Conservation (phyloP, 768 basidiomycete species). For the Kwoniella sp. region DNA sequence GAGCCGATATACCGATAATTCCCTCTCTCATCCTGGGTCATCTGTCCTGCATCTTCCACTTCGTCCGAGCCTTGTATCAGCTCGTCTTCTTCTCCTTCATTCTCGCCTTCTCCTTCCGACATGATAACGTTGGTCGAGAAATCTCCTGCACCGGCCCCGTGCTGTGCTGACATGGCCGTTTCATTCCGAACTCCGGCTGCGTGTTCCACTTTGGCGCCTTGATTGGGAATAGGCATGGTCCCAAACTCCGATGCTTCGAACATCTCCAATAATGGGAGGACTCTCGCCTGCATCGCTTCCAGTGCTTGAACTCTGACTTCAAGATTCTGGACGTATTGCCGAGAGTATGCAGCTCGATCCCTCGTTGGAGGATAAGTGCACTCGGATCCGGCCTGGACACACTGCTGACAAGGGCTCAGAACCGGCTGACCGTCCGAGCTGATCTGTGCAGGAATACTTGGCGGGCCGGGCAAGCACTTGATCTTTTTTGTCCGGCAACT, state of each 20-base stretch:
- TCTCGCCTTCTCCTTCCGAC: slow-evolving; percentile 12
- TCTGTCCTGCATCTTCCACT: slow-evolving; percentile 42
- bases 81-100: slow-evolving; percentile 16
- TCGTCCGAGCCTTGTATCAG: slow-evolving; percentile 1
- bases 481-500: slow-evolving; percentile 46
- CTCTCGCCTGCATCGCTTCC: slow-evolving; percentile 36
- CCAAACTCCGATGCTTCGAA: slow-evolving; percentile 27
- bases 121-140: background rate
- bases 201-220: background rate
- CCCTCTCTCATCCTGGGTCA: slow-evolving; percentile 48
- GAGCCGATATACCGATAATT: slow-evolving; percentile 51
- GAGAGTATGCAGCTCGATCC: slow-evolving; percentile 47
- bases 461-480: slow-evolving; percentile 45
- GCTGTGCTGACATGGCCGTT: background rate
- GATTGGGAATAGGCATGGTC: background rate
- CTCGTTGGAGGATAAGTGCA: slow-evolving; percentile 48
- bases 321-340: slow-evolving; percentile 51
- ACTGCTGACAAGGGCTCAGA: slow-evolving; percentile 44
- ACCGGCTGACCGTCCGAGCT: background rate
- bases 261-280: slow-evolving; percentile 41
- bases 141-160: background rate
- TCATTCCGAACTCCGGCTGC: background rate
- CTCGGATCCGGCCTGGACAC: slow-evolving; percentile 34
- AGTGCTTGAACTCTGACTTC: slow-evolving; percentile 49
- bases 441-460: background rate